phyloP scores from a whole-genome alignment of 2,329 filamentous ascomycete species.

The Epichloe coenophiala region DNA sequence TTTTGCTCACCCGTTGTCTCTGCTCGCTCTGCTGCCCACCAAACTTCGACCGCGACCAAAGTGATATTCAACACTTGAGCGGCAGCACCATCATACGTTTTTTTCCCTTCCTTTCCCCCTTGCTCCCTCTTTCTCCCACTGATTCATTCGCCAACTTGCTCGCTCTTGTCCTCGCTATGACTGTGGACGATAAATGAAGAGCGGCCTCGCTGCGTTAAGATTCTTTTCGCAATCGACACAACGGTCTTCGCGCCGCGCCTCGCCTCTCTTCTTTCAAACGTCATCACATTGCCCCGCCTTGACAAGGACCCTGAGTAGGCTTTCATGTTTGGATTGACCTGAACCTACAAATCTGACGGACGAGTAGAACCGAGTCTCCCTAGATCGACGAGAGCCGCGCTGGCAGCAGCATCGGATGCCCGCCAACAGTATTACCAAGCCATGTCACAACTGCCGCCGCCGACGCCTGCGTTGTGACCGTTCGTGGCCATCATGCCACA shows the following conservation, averaged over 20 bases:
- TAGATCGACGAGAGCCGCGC: background rate
- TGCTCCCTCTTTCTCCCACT: background rate
- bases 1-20: too few relatives aligned
- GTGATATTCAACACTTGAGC: background rate
- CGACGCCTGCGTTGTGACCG: conserved; percentile 48
- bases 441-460: conserved; percentile 50
- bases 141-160: background rate
- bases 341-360: background rate
- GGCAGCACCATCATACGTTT: background rate
- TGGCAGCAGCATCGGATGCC: conserved; percentile 12
- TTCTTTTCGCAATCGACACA: background rate
- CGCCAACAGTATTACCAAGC: conserved; percentile 24
- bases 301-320: background rate
- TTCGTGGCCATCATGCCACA: conserved; percentile 44
- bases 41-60: background rate
- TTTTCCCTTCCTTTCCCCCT: too few relatives aligned
- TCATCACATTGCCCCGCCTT: background rate
- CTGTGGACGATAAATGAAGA: background rate
- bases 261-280: background rate
- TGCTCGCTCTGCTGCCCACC: too few relatives aligned
- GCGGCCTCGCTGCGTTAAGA: background rate
- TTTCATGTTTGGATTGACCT: background rate
- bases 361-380: background rate
- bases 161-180: conserved; percentile 1
- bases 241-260: background rate